phyloP scores from a whole-genome alignment of 352 stramenopile species.

The Pythium oligandrum region DNA sequence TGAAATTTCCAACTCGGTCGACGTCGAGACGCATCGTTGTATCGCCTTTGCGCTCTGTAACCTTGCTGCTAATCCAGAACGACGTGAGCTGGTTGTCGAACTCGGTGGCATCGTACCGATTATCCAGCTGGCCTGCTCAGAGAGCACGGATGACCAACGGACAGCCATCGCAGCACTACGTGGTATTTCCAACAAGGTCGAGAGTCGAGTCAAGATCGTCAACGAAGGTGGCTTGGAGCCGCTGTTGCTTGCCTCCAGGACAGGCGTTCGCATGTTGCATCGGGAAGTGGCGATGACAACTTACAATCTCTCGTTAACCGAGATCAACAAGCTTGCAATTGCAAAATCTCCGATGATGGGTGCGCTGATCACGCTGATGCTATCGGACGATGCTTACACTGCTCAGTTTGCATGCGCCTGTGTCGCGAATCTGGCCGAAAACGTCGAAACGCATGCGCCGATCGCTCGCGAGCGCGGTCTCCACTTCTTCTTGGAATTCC shows the following conservation, averaged over 20 bases:
- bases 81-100: slow-evolving; percentile 89
- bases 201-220: slow-evolving; percentile 87
- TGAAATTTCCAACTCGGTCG: slow-evolving; percentile 87
- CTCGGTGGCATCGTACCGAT: slow-evolving; percentile 92
- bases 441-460: slow-evolving; percentile 78
- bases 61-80: slow-evolving; percentile 83
- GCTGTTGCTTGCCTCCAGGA: slow-evolving; percentile 79
- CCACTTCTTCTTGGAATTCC: slow-evolving; percentile 74
- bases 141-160: slow-evolving; percentile 84
- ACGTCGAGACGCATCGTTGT: slow-evolving; percentile 94
- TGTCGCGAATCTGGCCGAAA: slow-evolving; percentile 93
- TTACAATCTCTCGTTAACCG: slow-evolving; percentile 91
- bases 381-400: slow-evolving; percentile 66
- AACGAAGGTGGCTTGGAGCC: slow-evolving; percentile 87
- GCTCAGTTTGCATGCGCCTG: slow-evolving; percentile 70
- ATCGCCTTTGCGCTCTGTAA: slow-evolving; percentile 97
- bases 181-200: slow-evolving; percentile 78
- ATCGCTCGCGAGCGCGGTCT: slow-evolving; percentile 76
- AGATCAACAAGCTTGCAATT: slow-evolving; percentile 94
- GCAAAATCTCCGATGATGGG: slow-evolving; percentile 73
- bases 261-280: slow-evolving; percentile 64
- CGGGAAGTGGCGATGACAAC: slow-evolving; percentile 87
- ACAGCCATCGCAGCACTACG: slow-evolving; percentile 90
- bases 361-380: slow-evolving; percentile 83
- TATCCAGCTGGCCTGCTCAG: slow-evolving; percentile 92